Base-by-base conservation (phyloP, 2,329 filamentous ascomycete genomes). In the Trichophyton equinum region DNA sequence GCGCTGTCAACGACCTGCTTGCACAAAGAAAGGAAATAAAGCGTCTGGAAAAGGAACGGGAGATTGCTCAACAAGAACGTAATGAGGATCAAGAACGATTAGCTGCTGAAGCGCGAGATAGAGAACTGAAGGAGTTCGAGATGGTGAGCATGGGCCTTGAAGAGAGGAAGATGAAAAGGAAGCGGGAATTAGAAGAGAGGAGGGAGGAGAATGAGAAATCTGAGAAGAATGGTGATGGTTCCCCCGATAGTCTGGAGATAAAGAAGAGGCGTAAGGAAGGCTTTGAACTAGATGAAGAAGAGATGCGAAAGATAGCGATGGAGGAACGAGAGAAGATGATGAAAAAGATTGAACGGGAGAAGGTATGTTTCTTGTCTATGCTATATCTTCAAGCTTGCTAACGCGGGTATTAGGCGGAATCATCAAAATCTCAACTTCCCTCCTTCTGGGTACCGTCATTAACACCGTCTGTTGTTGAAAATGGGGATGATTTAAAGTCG, bases 401-500 rank as follows among this genome's bases (percentile, higher is more conserved):
- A 58, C 36, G 27, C 40, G 22, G 4, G 13, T 57, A 60, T 58
- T 60, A 75, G 70, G 72, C 71, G 60, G 74, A 84, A 69, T 81
- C 84, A 2, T 78, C 81, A 7, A 88, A 87, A 73, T 81, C 83
- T 0, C 81, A 81, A 15, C 76, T 96, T 0, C 89, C 90, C 0
- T 95, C 90, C 0, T 97, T 97, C 75, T 97, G 92, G 94, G 87
- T 92, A 11, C 92, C 91, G 0, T 89, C 87, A 0, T 82, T 92
- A 61, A 95, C 88, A 0, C 90, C 90, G 0, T 79, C 79, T 0
- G 57, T 59, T 13, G 81, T 80, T 42, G 82, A 82, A 55, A 76
- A 79, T 59, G 76, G 85, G 59, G 74, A 81, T 5, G 75, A 82
- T 44, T 74, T 74, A n/a, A 85, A 84, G 70, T 81, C 83, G 59